These are phyloP conservation scores for Oleoguttula mirabilis DNA, from an alignment of 495 filamentous ascomycete species.

Conservation along the genomic window DNA sequence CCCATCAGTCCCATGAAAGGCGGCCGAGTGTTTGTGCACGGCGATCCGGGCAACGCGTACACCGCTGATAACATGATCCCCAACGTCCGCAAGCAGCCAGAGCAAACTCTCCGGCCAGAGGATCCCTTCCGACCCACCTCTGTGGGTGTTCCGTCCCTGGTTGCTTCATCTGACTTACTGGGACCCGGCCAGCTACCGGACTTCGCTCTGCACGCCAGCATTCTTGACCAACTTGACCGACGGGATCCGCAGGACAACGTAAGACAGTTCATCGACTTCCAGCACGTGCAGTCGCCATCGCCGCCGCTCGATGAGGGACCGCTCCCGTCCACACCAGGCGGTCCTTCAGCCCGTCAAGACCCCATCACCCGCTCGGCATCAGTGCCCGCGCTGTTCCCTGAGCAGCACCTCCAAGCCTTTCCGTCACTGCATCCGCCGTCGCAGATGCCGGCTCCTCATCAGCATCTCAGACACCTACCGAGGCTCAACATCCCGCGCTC, in stretches of 20 bases:
- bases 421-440: constrained; percentile 21
- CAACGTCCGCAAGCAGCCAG: constrained; percentile 22
- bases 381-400: constrained; percentile 30
- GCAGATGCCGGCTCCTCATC: constrained; percentile 21
- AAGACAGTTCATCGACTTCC: constrained; percentile 72
- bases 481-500: constrained; percentile 29
- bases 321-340: constrained; percentile 15
- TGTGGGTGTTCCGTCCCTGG: constrained; percentile 60
- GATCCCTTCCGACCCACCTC: constrained; percentile 41
- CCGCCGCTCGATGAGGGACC: constrained; percentile 25
- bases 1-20: constrained; percentile 44
- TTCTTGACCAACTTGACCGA: constrained; percentile 50
- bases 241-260: constrained; percentile 87
- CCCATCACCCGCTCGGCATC: constrained; percentile 23
- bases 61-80: constrained; percentile 44
- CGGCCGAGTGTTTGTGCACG: constrained; percentile 52
- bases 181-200: constrained; percentile 50
- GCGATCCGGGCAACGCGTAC: constrained; percentile 58
- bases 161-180: constrained; percentile 82
- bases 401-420: constrained; percentile 19
- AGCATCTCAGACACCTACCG: constrained; percentile 27
- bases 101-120: no score
- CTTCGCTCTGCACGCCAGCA: constrained; percentile 58
- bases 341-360: constrained; percentile 3
- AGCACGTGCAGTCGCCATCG: constrained; percentile 42